Evolutionary conservation across 805 yeast species (phyloP), one percentile per base, ranked within the genome.

Genomic region (Vanderwaltozyma yarrowii): DNA sequence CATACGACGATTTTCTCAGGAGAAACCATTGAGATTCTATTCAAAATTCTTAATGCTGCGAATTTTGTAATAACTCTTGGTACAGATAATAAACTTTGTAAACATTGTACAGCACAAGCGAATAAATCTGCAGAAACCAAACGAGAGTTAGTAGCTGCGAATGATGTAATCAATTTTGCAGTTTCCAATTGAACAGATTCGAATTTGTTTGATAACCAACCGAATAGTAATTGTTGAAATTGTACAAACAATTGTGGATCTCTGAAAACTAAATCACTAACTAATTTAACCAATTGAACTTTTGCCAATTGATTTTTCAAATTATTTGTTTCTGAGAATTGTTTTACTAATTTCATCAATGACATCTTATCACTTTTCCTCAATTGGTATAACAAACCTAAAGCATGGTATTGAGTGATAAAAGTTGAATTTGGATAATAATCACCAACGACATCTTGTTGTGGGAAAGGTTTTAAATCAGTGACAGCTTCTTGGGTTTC

Each of bases 321-420:
- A 18, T 74, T 66, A 33, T 73, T 73, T 40, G 74, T 78, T 30
- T 68, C 69, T 25, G 73, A 62, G 51, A 83, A 76, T 43, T 85
- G 84, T 52, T 87, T 85, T 52, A 88, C 80, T 67, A 92, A 69
- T 62, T 89, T 89, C 72, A 85, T 74, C 52, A 92, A 68, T 2
- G 96, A 95, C 89, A 92, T 86, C 51, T 82, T 80, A 58, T 92
- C 98, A 60, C 82, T 94, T 52, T 80, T 80, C 60, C 94, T 77
- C 61, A 92, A 71, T 50, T 83, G 82, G 60, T 87, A 88, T 50
- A 94, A 66, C 51, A 92, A 71, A 18, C 96, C 96, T 49, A 92
- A 69, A 3, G 98, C 96, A 61, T 92, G 97, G 64, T 89, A 92
- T 67, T 92, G 97, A 42, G 94, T 73, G 70, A 85, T 80, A 61